These are phyloP conservation scores for Xylariaceae sp. DNA, from an alignment of 2,329 filamentous ascomycete species.

Conservation along the genomic window DNA sequence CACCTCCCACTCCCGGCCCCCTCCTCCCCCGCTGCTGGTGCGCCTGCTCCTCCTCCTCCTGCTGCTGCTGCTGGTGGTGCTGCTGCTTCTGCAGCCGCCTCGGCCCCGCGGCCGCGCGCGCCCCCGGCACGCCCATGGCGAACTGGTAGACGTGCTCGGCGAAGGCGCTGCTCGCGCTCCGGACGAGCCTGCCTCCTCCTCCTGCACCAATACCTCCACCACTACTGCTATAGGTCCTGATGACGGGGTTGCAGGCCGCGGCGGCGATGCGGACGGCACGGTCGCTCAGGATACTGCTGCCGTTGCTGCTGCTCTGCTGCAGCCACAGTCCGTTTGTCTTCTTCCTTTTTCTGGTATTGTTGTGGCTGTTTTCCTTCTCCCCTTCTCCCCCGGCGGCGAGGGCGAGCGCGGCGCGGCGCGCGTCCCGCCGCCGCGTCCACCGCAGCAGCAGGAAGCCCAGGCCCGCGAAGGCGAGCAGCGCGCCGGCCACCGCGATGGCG, in stretches of 20 bases:
- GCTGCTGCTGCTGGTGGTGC: background rate
- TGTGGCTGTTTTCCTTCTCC: too few species aligned
- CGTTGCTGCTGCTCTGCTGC: too few species aligned
- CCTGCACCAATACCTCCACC: too few species aligned
- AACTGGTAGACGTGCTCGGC: too few species aligned
- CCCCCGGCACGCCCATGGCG: background rate
- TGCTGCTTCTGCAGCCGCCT: too few species aligned
- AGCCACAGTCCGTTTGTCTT: too few species aligned
- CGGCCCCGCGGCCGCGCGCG: background rate
- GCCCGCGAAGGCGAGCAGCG: conserved; percentile 34
- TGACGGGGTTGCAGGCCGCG: too few species aligned
- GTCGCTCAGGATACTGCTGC: too few species aligned
- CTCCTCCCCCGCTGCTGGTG: conserved; percentile 3
- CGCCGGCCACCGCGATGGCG: conserved; percentile 40
- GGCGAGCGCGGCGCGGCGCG: conserved; percentile 10
- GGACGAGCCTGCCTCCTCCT: background rate
- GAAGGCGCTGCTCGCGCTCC: background rate
- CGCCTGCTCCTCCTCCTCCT: background rate
- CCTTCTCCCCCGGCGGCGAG: too few species aligned
- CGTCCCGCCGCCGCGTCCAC: conserved; percentile 24
- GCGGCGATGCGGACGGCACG: too few species aligned
- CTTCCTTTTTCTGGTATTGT: too few species aligned
- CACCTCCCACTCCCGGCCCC: conserved; percentile 4
- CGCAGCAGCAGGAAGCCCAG: conserved; percentile 37
- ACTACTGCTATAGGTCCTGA: too few species aligned